A percentile compares a stretch with the other conserved stretches of the same genome.
Conservation (phyloP, 1,284 basidiomycete genomes). For the Xerocomus minutiporus region DNA sequence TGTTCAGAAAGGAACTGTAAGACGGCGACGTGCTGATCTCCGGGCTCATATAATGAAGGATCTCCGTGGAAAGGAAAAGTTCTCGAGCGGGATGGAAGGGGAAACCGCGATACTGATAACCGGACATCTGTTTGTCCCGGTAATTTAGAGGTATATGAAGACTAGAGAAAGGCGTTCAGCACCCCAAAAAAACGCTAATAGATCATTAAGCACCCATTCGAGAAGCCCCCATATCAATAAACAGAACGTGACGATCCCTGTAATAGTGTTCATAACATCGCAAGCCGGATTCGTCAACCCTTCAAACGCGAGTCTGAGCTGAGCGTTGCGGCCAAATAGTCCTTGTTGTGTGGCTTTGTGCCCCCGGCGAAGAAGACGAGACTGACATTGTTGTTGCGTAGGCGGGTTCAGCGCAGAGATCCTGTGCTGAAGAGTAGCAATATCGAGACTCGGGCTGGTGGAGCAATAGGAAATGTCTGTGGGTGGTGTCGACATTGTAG, state of each 20-base stretch:
- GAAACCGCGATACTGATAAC: conserved; percentile 6
- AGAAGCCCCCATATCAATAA: conserved; percentile 24
- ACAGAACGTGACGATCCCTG: conserved; percentile 20
- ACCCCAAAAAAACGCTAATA: not conserved
- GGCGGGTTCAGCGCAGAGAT: conserved; percentile 9
- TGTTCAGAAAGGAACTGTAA: conserved; percentile 29
- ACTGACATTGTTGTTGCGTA: not conserved
- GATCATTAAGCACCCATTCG: conserved; percentile 18
- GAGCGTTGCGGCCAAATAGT: not conserved
- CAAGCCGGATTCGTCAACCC: conserved; percentile 4
- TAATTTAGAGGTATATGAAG: conserved; percentile 13
- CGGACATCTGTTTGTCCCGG: conserved; percentile 6
- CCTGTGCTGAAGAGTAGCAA: conserved; percentile 8
- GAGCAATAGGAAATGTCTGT: conserved; percentile 12
- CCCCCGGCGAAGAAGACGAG: not conserved
- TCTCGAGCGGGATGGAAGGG: conserved; percentile 13
- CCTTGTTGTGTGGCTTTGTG: not conserved
- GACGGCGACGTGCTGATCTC: conserved; percentile 18
- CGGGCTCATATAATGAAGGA: conserved; percentile 6
- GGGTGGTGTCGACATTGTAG: conserved; percentile 19
- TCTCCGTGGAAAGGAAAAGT: conserved; percentile 2
- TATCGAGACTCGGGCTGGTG: conserved; percentile 12
- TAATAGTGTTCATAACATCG: conserved; percentile 17
- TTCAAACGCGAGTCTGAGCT: conserved; percentile 5
- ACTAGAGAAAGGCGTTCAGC: conserved; percentile 17